These are phyloP conservation scores for Draba incana DNA, from an alignment of 345 rosid species.

Conservation along the genomic window DNA sequence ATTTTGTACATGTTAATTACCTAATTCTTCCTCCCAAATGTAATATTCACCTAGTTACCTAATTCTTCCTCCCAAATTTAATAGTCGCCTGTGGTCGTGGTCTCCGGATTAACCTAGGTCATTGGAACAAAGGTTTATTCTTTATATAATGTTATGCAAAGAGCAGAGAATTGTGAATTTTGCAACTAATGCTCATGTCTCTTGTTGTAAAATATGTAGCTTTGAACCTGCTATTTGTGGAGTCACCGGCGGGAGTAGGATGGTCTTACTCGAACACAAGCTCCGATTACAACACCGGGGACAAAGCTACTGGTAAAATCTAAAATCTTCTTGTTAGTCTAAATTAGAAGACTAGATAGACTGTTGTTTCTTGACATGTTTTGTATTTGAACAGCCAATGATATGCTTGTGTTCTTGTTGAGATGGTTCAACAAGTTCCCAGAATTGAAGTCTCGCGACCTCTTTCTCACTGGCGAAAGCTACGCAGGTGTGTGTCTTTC, in stretches of 20 bases:
- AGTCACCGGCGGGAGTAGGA: constrained; percentile 94
- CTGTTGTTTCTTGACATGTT: constrained; percentile 11
- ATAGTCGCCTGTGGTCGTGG: constrained; percentile 52
- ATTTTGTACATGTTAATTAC: too few species aligned
- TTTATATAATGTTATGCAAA: not conserved
- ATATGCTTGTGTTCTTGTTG: constrained; percentile 69
- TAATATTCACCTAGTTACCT: too few species aligned
- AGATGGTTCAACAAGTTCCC: constrained; percentile 85
- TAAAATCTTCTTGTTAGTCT: not conserved
- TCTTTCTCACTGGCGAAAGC: constrained; percentile 93
- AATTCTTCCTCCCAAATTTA: too few species aligned
- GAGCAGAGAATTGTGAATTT: not conserved
- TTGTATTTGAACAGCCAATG: constrained; percentile 52
- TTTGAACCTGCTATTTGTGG: constrained; percentile 84
- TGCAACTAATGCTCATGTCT: not conserved
- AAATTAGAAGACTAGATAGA: not conserved
- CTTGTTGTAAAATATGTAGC: constrained; percentile 43
- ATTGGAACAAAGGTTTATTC: constrained; percentile 74
- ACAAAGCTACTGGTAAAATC: constrained; percentile 58
- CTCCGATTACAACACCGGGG: constrained; percentile 74
- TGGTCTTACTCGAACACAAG: constrained; percentile 88
- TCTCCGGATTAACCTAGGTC: constrained; percentile 76
- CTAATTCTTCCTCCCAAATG: too few species aligned
- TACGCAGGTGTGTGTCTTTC: constrained; percentile 77
- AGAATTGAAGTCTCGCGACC: constrained; percentile 56